Conservation (phyloP, 2,329 filamentous ascomycete species). For the Penicillium sp. region DNA sequence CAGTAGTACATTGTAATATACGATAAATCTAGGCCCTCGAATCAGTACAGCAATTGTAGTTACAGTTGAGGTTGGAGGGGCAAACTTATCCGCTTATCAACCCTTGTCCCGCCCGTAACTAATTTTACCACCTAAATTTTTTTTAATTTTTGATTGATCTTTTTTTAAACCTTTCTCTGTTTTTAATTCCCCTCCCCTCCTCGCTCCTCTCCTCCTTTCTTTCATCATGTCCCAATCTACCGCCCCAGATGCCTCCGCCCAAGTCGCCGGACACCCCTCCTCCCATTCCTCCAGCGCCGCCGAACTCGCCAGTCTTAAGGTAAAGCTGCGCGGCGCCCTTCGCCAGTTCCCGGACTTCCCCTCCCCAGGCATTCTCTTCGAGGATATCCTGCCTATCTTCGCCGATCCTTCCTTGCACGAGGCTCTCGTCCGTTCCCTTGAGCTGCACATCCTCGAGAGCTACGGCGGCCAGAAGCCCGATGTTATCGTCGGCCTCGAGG, state of each 20-base stretch:
- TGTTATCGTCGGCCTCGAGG: slow-evolving; percentile 88
- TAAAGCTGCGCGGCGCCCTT: slow-evolving; percentile 65
- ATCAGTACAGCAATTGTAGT: too few relatives aligned
- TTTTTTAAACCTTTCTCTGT: slow-evolving; percentile 18
- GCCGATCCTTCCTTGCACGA: slow-evolving; percentile 68
- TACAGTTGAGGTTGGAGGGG: not conserved
- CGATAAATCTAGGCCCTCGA: too few relatives aligned
- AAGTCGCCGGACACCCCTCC: slow-evolving; percentile 43
- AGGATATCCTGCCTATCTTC: slow-evolving; percentile 97
- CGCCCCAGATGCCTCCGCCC: slow-evolving; percentile 39
- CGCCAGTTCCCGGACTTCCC: slow-evolving; percentile 91
- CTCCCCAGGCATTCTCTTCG: slow-evolving; percentile 85
- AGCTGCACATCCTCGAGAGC: slow-evolving; percentile 68
- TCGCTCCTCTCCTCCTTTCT: slow-evolving; percentile 12
- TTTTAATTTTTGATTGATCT: slow-evolving; percentile 11
- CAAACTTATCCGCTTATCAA: not conserved
- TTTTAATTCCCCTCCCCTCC: slow-evolving; percentile 17
- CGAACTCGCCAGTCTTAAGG: slow-evolving; percentile 60
- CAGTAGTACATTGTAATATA: too few relatives aligned
- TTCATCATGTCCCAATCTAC: slow-evolving; percentile 39
- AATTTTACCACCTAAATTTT: slow-evolving; percentile 14
- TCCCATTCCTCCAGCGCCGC: slow-evolving; percentile 44
- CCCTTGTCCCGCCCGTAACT: slow-evolving; percentile 11
- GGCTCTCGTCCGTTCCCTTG: slow-evolving; percentile 74
- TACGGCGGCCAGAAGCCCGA: slow-evolving; percentile 65